Base-by-base conservation (phyloP, 768 basidiomycete genomes). In the Dioszegia hungarica region DNA sequence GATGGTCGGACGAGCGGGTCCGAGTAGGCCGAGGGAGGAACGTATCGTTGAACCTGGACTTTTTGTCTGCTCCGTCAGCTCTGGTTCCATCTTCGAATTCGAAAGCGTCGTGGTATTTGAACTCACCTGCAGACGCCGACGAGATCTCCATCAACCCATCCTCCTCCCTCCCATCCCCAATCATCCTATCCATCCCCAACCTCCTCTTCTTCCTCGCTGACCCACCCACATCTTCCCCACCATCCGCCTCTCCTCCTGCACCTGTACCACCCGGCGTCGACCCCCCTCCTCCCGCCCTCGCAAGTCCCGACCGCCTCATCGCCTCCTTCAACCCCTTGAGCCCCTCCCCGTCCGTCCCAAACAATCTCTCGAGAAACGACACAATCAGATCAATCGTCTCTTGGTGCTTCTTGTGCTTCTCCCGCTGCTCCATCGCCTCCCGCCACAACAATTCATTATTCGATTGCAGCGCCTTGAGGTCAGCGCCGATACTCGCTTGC, bases 341-440 rank as follows among this genome's bases (percentile, higher is more conserved):
- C 3, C 70, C 70, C 46, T 70, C 67, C 48, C 67, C 73, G 22
- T 72, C 68, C 20, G 75, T 78, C 2, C 79, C 79, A 77, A 98
- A 98, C 2, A 97, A 87, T 12, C 90, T 86, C 10, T 93, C 93
- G 54, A 99, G 78, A 77, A 99, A 98, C 59, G 90, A 88, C 61
- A 99, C 82, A 59, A 99, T 98, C 54, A 89, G 80, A 68, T 95
- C 91, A 73, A 98, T 91, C 20, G 91, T 95, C 74, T 98, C 92
- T 70, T 95, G 88, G 63, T 97, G 92, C 70, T 89, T 92, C 73
- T 90, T 86, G 69, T 94, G 86, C 55, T 85, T 82, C 62, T 86
- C 84, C 15, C 91, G 80, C 1, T 89, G 83, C 29, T 83, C 79
- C 63, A 90, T 76, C 1, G 90, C 86, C 70, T 98, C 92, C 72